Conservation (phyloP, 192 early-diverging fungal genomes). For the Entomortierella parvispora region DNA sequence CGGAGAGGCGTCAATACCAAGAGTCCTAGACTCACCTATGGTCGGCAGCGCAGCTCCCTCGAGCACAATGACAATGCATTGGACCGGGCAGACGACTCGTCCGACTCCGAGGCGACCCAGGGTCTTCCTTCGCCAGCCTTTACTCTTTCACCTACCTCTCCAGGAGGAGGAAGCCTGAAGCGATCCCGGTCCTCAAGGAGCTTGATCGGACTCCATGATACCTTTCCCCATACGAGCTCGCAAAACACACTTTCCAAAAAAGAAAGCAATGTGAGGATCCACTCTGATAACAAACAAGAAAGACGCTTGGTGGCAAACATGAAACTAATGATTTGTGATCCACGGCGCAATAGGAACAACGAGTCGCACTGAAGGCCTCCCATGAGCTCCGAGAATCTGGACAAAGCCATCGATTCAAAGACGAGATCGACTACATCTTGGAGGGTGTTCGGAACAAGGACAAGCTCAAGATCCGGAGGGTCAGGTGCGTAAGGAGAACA, state of each 20-base stretch:
- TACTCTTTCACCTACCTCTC: background rate
- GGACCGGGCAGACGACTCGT: too few species aligned
- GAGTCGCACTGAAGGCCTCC: constrained; percentile 54
- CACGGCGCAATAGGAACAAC: constrained; percentile 9
- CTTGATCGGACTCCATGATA: too few species aligned
- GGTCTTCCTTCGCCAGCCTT: background rate
- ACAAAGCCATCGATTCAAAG: constrained; percentile 62
- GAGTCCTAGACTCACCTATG: constrained; percentile 29
- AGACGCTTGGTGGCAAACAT: too few species aligned
- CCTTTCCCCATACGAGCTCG: too few species aligned
- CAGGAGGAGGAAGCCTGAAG: too few species aligned
- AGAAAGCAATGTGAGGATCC: too few species aligned
- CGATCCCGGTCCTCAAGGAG: too few species aligned
- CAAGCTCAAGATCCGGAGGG: constrained; percentile 52
- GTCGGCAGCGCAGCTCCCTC: constrained; percentile 23
- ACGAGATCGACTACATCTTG: constrained; percentile 70
- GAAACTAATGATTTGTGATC: too few species aligned
- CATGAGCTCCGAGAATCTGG: constrained; percentile 69
- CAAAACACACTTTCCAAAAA: too few species aligned
- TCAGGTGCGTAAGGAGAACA: constrained; percentile 49
- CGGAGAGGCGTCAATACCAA: constrained; percentile 16
- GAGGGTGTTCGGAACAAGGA: constrained; percentile 61
- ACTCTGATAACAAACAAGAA: too few species aligned
- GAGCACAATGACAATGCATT: constrained; percentile 3
- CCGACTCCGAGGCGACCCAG: background rate